phyloP scores from a whole-genome alignment of 148 eudicot genomes.

The Persicaria tinctoria region DNA sequence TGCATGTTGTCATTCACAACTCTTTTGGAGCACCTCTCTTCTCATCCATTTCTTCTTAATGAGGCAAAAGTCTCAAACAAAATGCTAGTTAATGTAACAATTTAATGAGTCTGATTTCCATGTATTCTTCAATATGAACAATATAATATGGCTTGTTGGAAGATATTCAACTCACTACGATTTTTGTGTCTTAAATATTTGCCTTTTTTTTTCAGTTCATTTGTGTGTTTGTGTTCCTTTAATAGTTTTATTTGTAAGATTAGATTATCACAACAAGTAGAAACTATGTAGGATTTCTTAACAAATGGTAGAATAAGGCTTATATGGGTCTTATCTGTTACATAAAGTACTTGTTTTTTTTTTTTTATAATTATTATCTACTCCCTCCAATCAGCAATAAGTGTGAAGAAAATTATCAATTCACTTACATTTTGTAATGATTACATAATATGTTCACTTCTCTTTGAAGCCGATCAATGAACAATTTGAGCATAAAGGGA shows the following conservation, averaged over 20 bases:
- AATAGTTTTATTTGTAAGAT: background rate
- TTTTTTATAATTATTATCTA: background rate
- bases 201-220: background rate
- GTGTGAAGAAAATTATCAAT: too few relatives aligned
- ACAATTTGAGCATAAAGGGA: too few relatives aligned
- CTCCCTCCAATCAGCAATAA: too few relatives aligned
- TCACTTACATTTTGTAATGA: too few relatives aligned
- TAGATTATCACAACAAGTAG: background rate
- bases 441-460: too few relatives aligned
- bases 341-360: background rate
- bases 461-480: too few relatives aligned
- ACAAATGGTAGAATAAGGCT: background rate
- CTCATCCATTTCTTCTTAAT: background rate
- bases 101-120: background rate
- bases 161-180: background rate
- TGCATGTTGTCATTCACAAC: background rate
- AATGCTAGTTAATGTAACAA: background rate
- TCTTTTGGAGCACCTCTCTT: background rate
- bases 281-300: background rate
- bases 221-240: background rate
- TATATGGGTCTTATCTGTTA: background rate
- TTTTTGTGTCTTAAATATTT: background rate
- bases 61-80: background rate
- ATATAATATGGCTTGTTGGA: background rate
- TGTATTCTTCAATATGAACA: background rate